Evolutionary conservation across 139 green algal species (phyloP), one percentile per base, ranked within the genome.

Genomic region (Zygnema cylindricum): DNA sequence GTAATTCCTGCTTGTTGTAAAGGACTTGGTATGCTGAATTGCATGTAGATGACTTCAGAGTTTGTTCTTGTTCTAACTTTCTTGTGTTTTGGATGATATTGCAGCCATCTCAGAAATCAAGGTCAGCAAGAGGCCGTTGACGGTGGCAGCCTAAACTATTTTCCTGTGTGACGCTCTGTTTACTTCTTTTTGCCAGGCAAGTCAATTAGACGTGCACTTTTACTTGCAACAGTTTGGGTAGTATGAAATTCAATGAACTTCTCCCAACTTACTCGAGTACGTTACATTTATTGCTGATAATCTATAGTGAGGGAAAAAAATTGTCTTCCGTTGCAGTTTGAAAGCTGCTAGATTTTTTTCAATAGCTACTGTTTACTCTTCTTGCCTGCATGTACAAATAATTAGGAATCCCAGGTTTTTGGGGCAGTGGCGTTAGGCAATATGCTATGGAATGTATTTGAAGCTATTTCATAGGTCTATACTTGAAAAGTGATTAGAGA

Each of bases 51-150:
- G 7, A 7, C 49, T 79, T 11, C 36, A 7, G 21, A 11, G 7
- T 79, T 43, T 79, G 49, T n/a, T n/a, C n/a, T n/a, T n/a, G 30
- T 39, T 43, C 76, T 43, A 2, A 84, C 33, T 32, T 84, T 23
- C 30, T 39, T 38, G 57, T 84, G 76, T 35, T 32, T 78, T 38
- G 76, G 73, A 38, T 79, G 36, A 77, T 32, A 41, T 81, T 86
- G 85, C 93, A 88, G 94, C 94, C 16, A 96, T 96, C 87, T 78
- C 95, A 36, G 94, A 93, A 75, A 96, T 96, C 90, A 96, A 96
- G 88, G 88, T 25, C 11, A 92, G 76, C 93, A 96, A 95, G 33
- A 76, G n/a, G n/a, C n/a, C n/a, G n/a, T n/a, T 76, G 36, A 82
- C 71, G 57, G 32, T 90, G 83, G 0, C 82, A 82, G 49, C 73